Conservation (phyloP, 352 stramenopile species). For the Globisporangium rhizosaccharum region DNA sequence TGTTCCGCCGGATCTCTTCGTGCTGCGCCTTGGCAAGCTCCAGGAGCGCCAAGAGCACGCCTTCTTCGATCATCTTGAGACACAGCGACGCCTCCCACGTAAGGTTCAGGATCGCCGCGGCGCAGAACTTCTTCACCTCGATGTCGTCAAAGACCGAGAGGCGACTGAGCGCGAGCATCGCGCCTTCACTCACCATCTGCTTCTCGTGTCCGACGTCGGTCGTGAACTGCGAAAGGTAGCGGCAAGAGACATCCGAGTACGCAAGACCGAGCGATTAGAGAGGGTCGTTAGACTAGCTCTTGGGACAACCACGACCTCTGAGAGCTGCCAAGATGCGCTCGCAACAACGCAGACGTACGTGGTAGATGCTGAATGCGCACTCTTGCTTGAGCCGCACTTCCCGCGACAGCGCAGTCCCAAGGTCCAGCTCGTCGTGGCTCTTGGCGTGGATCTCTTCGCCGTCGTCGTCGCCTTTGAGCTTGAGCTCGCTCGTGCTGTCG, state of each 20-base stretch:
- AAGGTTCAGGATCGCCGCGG: slow-evolving; percentile 77
- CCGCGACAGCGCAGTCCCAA: slow-evolving; percentile 29
- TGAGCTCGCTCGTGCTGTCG: slow-evolving; percentile 27
- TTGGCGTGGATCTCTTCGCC: slow-evolving; percentile 50
- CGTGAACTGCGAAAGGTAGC: slow-evolving; percentile 35
- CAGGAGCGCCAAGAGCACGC: slow-evolving; percentile 58
- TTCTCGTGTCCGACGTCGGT: slow-evolving; percentile 56
- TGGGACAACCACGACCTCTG: not conserved
- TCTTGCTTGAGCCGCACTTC: slow-evolving; percentile 77
- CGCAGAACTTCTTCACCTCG: slow-evolving; percentile 79
- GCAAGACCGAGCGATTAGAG: not conserved
- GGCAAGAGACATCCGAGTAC: not conserved
- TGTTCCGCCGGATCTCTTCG: slow-evolving; percentile 76
- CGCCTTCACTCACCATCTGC: slow-evolving; percentile 72
- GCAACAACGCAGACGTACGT: slow-evolving; percentile 24
- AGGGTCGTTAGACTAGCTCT: too few species aligned
- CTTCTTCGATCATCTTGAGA: slow-evolving; percentile 65
- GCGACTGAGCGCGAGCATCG: slow-evolving; percentile 63
- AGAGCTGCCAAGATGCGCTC: not conserved
- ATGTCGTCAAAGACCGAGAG: slow-evolving; percentile 77
- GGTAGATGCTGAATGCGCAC: slow-evolving; percentile 77
- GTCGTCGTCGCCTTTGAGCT: slow-evolving; percentile 29
- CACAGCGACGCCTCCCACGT: slow-evolving; percentile 44
- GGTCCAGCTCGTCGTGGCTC: slow-evolving; percentile 39
- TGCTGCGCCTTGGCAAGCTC: slow-evolving; percentile 77